A percentile compares a stretch with the other conserved stretches of the same genome.
Evolutionary conservation across 352 stramenopile genomes (phyloP).

Genomic region (Pythium insidiosum): DNA sequence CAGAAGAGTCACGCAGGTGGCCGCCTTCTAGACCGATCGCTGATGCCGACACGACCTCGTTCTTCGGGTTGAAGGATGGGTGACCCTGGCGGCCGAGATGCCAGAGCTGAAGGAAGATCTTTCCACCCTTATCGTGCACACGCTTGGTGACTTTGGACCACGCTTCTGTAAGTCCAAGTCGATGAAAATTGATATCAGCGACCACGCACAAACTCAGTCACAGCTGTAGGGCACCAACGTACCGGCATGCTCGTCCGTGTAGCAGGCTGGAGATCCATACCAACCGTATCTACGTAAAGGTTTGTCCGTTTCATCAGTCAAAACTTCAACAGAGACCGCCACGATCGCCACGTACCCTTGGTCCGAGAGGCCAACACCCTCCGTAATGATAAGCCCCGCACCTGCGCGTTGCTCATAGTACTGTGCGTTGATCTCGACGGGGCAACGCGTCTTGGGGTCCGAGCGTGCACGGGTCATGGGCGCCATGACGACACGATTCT

Average conservation of each 20-base stretch:
- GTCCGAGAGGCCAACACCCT: not conserved
- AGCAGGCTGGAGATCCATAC: not conserved
- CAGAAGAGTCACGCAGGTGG: not conserved
- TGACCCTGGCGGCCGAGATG: slow-evolving; percentile 44
- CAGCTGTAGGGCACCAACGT: too few relatives aligned
- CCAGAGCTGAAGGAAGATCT: too few relatives aligned
- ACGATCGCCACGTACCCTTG: too few relatives aligned
- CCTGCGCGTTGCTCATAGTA: slow-evolving; percentile 8
- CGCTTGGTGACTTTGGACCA: slow-evolving; percentile 3
- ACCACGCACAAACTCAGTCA: too few relatives aligned
- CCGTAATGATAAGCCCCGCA: slow-evolving; percentile 2
- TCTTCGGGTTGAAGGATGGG: slow-evolving; percentile 13
- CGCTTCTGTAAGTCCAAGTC: too few relatives aligned
- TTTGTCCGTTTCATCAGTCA: too few relatives aligned
- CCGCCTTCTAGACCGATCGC: slow-evolving; percentile 16
- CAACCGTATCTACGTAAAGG: too few relatives aligned
- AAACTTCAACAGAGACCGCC: too few relatives aligned
- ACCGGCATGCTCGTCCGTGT: slow-evolving; percentile 5
- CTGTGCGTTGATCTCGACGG: slow-evolving; percentile 1
- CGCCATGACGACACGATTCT: too few relatives aligned
- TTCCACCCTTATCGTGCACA: slow-evolving; percentile 26
- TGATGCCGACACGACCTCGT: slow-evolving; percentile 13
- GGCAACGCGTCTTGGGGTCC: slow-evolving; percentile 9
- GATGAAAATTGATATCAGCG: too few relatives aligned
- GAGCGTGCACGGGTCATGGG: slow-evolving; percentile 22